phyloP scores from a whole-genome alignment of 2,329 filamentous ascomycete species.

The Epichloe festucae region DNA sequence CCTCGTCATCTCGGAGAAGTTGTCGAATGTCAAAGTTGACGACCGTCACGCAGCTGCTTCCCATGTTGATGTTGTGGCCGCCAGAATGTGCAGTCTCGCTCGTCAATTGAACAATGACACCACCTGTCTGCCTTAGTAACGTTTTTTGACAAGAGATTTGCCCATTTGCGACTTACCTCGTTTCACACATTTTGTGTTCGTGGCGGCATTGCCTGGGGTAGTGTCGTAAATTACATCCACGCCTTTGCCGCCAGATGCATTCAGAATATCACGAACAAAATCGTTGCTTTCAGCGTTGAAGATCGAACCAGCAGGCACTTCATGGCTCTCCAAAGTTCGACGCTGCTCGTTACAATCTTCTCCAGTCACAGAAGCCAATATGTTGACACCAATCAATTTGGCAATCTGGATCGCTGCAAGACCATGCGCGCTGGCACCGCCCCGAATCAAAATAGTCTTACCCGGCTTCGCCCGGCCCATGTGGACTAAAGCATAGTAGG shows the following conservation, averaged over 20 bases:
- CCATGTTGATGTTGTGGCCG: neutral
- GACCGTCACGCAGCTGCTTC: constrained; percentile 13
- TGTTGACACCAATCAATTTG: constrained; percentile 20
- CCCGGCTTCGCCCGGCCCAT: constrained; percentile 16
- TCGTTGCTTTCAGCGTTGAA: constrained; percentile 22
- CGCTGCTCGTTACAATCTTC: constrained; percentile 21
- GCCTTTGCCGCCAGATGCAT: constrained; percentile 19
- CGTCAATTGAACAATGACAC: constrained; percentile 20
- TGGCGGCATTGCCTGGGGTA: constrained; percentile 21
- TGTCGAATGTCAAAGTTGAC: constrained; percentile 21
- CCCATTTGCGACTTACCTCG: constrained; percentile 16
- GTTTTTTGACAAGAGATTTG: neutral
- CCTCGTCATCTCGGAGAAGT: constrained; percentile 20
- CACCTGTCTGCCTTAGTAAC: constrained; percentile 12
- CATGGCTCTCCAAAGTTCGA: constrained; percentile 19
- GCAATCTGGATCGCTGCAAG: constrained; percentile 31
- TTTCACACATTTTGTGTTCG: constrained; percentile 22
- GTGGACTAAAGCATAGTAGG: constrained; percentile 27
- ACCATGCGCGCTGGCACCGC: constrained; percentile 29
- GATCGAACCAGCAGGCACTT: constrained; percentile 24
- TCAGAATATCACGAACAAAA: constrained; percentile 20
- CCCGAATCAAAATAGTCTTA: constrained; percentile 29
- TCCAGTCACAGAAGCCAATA: constrained; percentile 29
- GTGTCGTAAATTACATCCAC: constrained; percentile 35
- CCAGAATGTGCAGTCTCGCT: constrained; percentile 11